phyloP scores from a whole-genome alignment of 345 rosid species.

The Diplotaxis tenuifolia region DNA sequence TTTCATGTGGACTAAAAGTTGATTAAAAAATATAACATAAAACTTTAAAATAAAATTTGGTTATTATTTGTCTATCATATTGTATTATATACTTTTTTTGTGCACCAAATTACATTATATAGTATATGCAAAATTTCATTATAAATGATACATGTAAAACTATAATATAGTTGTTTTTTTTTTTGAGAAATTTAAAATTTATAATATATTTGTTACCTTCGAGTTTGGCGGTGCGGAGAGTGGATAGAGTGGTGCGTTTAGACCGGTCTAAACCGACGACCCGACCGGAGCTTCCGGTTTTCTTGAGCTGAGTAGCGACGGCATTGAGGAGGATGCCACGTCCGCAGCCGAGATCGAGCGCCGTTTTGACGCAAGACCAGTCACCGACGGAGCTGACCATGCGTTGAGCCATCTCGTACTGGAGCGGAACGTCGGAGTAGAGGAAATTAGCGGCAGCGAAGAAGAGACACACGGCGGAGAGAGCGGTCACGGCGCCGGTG shows the following conservation, averaged over 20 bases:
- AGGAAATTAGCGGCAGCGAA: conserved; percentile 86
- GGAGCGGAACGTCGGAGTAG: conserved; percentile 76
- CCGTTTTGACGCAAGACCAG: conserved; percentile 84
- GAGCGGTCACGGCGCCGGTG: conserved; percentile 67
- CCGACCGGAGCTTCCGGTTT: conserved; percentile 92
- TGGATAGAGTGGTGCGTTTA: conserved; percentile 75
- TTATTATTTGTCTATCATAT: too few species aligned
- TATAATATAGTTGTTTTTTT: not conserved
- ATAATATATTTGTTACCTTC: conserved; percentile 52
- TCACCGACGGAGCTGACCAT: conserved; percentile 77
- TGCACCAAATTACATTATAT: too few species aligned
- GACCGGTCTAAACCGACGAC: conserved; percentile 89
- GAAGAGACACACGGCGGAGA: conserved; percentile 75
- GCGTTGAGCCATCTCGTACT: conserved; percentile 87
- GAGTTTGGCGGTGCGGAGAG: conserved; percentile 80
- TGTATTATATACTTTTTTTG: too few species aligned
- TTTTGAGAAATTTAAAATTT: too few species aligned
- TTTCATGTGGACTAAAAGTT: too few species aligned
- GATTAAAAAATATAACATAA: too few species aligned
- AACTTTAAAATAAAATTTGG: too few species aligned
- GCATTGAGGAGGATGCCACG: conserved; percentile 85
- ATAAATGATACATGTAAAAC: too few species aligned
- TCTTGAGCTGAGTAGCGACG: conserved; percentile 94
- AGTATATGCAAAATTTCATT: too few species aligned
- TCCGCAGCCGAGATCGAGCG: conserved; percentile 93